Percentiles rank a stretch among this genome's conserved stretches.
These are phyloP conservation scores for Pythium dissotocum DNA, from an alignment of 352 stramenopile species.

Conservation along the genomic window DNA sequence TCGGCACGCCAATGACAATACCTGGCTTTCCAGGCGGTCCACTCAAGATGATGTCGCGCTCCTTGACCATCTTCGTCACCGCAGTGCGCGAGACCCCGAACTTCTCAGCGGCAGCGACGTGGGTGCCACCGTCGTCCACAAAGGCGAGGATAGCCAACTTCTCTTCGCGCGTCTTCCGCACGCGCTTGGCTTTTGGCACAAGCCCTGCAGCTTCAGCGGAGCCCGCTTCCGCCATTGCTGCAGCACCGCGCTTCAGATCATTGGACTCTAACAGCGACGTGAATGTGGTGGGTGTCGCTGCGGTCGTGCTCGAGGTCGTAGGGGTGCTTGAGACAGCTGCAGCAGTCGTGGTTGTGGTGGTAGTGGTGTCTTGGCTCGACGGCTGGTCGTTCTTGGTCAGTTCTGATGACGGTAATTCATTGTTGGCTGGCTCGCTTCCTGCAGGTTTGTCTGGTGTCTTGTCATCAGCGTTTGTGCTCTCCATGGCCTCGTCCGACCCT, in stretches of 20 bases:
- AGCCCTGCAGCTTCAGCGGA: not conserved
- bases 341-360: not conserved
- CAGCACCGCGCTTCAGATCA: slow-evolving; percentile 20
- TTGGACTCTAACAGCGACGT: slow-evolving; percentile 4
- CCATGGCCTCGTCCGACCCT: slow-evolving; percentile 13
- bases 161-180: slow-evolving; percentile 82
- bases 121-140: slow-evolving; percentile 76
- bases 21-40: slow-evolving; percentile 18
- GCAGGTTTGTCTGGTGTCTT: not conserved
- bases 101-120: slow-evolving; percentile 73
- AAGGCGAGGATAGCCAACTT: slow-evolving; percentile 84
- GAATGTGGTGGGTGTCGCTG: not conserved
- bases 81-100: slow-evolving; percentile 81
- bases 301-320: not conserved
- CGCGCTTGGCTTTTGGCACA: slow-evolving; percentile 47
- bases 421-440: not conserved
- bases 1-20: not conserved
- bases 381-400: not conserved
- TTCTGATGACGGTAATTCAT: not conserved
- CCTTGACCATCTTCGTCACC: slow-evolving; percentile 88
- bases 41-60: slow-evolving; percentile 63
- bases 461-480: slow-evolving; percentile 9
- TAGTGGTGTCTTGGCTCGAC: not conserved
- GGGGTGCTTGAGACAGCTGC: not conserved
- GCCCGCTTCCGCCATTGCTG: slow-evolving; percentile 1